Conservation (phyloP, 495 filamentous ascomycete genomes). For the Corynascus novoguineensis region DNA sequence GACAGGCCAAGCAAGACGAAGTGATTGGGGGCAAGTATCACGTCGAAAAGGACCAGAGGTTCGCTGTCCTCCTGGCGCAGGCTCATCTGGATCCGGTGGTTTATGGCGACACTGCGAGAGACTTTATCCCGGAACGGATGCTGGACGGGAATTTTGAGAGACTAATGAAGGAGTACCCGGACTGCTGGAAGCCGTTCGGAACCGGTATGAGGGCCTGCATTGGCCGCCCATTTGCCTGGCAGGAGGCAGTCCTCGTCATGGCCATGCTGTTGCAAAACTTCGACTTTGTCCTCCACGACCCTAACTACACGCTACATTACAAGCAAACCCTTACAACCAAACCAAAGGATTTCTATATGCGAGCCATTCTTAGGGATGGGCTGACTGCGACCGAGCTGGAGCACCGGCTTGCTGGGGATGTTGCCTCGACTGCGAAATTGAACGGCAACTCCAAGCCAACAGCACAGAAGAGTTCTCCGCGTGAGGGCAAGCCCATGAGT, state of each 20-base stretch:
- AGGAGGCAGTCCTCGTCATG: conserved; percentile 51
- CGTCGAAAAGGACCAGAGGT: conserved; percentile 49
- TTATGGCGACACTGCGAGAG: conserved; percentile 49
- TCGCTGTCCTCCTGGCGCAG: conserved; percentile 52
- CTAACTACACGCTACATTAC: conserved; percentile 57
- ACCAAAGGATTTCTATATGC: conserved; percentile 67
- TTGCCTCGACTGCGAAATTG: conserved; percentile 4
- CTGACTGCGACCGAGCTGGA: conserved; percentile 55
- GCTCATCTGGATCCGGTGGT: conserved; percentile 44
- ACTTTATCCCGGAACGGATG: conserved; percentile 62
- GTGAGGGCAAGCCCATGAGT: conserved; percentile 42
- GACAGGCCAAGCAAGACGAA: conserved; percentile 38
- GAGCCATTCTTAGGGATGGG: conserved; percentile 54
- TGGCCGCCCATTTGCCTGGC: conserved; percentile 59
- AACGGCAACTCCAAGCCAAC: conserved; percentile 11
- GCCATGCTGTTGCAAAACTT: conserved; percentile 59
- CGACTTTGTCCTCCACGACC: conserved; percentile 53
- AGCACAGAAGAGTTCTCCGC: neutral
- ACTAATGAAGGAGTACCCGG: conserved; percentile 41
- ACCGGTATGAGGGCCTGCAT: conserved; percentile 49
- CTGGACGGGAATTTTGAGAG: conserved; percentile 55
- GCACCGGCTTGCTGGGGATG: conserved; percentile 38
- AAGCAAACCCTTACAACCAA: conserved; percentile 74
- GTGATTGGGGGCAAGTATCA: conserved; percentile 64
- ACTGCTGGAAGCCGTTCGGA: conserved; percentile 58